Evolutionary conservation across 352 stramenopile species (phyloP), one percentile per base, ranked within the genome.

Genomic region (Pythium graminicola): DNA sequence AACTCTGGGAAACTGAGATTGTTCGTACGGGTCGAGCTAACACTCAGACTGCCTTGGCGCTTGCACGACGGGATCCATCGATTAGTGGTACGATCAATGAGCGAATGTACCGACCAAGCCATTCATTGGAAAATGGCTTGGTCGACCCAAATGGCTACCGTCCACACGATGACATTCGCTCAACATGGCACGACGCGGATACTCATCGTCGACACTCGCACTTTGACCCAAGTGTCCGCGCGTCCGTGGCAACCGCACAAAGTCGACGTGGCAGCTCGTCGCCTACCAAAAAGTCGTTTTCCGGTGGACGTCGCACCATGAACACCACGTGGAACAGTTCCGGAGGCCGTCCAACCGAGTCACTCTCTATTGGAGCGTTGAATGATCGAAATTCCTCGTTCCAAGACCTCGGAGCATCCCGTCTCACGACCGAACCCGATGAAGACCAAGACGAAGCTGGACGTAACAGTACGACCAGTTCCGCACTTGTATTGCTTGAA

Each of bases 361-460:
- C 54, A 44, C 66, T 84, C 0, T 81, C 72, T 16, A 65, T 85
- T 31, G 64, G 43, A 17, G 67, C 76, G 29, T 50, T 84, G 32
- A 57, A 73, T 22, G 55, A 65, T 59, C 40, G 70, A 65, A 45
- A 11, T 60, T 78, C 60, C 62, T 75, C 54, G 61, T 60, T 62
- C 41, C 62, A 75, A 38, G 67, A 64, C 1, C 51, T 54, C 4
- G 50, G 20, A 17, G 24, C 26, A 6, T 4, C 36, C 9, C 2
- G 13, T 20, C 20, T 23, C 7, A 7, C 11, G 36, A 43, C 19
- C 36, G 36, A 7, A 46, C 17, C 19, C 5, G 6, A 23, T 31
- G 31, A 45, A 4, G 23, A 17, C 24, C 8, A 53, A 5, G 20
- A 33, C 10, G 50, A 48, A 2, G 28, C 7, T 10, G 50, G 40